phyloP scores from a whole-genome alignment of 23 red algal species.

The Agarophyton chilense region DNA sequence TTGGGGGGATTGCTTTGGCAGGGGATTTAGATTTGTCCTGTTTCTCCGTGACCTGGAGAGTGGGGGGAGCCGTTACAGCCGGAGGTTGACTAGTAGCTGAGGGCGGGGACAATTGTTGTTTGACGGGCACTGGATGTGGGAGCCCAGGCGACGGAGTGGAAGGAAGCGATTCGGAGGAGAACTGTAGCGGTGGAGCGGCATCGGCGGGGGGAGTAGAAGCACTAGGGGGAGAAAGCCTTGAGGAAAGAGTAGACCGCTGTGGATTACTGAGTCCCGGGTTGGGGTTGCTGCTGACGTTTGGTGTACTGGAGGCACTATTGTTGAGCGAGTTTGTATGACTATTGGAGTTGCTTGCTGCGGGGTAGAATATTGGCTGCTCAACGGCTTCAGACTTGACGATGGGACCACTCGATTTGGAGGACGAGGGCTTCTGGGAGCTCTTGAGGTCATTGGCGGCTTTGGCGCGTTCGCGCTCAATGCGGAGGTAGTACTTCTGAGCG shows the following conservation, averaged over 20 bases:
- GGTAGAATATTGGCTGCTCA: not conserved
- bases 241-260: not conserved
- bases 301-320: constrained; percentile 18
- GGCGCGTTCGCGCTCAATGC: constrained; percentile 71
- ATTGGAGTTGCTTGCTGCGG: not conserved
- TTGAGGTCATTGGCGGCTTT: constrained; percentile 46
- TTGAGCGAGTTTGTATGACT: constrained; percentile 19
- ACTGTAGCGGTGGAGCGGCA: not conserved
- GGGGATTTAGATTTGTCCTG: not conserved
- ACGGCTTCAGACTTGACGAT: not conserved
- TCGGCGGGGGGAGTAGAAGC: not conserved
- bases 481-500: constrained; percentile 96
- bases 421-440: not conserved
- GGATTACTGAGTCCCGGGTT: not conserved
- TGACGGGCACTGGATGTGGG: not conserved
- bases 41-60: not conserved
- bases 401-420: not conserved
- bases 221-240: not conserved
- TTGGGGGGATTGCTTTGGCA: not conserved
- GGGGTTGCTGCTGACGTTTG: not conserved
- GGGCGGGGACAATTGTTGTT: not conserved
- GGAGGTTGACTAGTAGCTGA: not conserved
- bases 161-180: not conserved
- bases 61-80: not conserved
- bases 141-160: not conserved